Evolutionary conservation across 345 rosid species (phyloP), one percentile per base, ranked within the genome.

Genomic region (Eucalyptus decipiens): DNA sequence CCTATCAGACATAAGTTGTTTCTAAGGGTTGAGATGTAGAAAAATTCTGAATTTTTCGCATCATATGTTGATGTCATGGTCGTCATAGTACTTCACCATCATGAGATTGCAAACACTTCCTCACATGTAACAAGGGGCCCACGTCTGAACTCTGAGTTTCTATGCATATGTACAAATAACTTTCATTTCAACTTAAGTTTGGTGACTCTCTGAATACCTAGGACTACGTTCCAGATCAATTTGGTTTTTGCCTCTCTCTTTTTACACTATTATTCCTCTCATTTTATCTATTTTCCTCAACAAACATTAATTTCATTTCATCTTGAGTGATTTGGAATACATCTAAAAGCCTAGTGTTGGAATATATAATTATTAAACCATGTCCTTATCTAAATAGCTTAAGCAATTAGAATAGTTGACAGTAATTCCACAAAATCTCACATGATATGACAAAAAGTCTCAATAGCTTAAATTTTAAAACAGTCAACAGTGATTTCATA

Each of bases 401-500:
- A 19, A 52, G 2, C 5, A 23, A 24, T 56, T 56, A 56, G 13
- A 56, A 26, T 56, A 56, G 6, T 56, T 56, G 2, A 56, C 1
- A 1, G 0, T 56, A 26, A 56, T 56, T 0, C 2, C 30, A 56
- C 30, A 56, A 56, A 56, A 56, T 24, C 30, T 56, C 12, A 56
- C 3, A 24, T 56, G 11, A 52, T 52, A 52, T 52, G 8, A 52
- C 26, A 52, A 52, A 52, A 52, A 52, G 58, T 52, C 58, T 52
- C 26, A 52, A 52, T 52, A 52, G 2, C 4, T 52, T 52, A 52
- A 52, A 8, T 8, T 56, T 56, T 56, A 56, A 26, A 56, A 26
- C 1, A 10, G 3, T 56, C 1, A 0, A 56, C 3, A 24, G 0
- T 56, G 13, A 0, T 56, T 3, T 24, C 28, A 56, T 10, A 56